Percentiles rank a stretch among this genome's conserved stretches.
Conservation (phyloP, 352 stramenopile species). For the Phytophthora sp. region DNA sequence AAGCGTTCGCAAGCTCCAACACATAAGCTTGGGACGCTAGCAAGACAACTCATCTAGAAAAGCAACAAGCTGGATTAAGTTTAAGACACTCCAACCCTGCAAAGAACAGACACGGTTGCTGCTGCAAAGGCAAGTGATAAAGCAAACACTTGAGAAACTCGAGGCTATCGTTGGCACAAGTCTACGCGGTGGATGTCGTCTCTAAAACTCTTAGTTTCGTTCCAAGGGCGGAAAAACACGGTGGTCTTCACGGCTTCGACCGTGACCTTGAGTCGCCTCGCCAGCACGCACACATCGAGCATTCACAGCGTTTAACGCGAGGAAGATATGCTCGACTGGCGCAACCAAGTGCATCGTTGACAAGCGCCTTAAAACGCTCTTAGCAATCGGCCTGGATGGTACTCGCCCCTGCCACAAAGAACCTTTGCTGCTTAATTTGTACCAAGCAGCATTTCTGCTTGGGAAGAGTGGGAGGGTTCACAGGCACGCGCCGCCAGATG, state of each 20-base stretch:
- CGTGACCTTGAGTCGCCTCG: too few relatives aligned
- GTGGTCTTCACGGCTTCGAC: neutral
- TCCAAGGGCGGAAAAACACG: neutral
- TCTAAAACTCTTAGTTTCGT: neutral
- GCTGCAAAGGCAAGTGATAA: constrained; percentile 19
- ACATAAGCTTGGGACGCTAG: constrained; percentile 15
- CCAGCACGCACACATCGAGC: neutral
- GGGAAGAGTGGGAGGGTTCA: constrained; percentile 23
- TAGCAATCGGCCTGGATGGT: constrained; percentile 9
- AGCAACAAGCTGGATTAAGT: constrained; percentile 1
- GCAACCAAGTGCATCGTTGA: constrained; percentile 6
- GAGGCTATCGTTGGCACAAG: neutral
- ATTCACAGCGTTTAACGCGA: constrained; percentile 14
- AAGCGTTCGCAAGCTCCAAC: constrained; percentile 9
- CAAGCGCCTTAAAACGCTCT: constrained; percentile 3
- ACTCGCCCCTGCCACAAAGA: too few relatives aligned
- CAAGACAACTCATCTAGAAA: constrained; percentile 4
- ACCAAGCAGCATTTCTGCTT: constrained; percentile 22
- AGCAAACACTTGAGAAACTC: neutral
- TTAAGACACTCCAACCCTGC: neutral
- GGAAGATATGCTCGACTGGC: constrained; percentile 3
- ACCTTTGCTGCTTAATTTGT: too few relatives aligned
- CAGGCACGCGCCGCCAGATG: constrained; percentile 7
- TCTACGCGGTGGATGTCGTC: neutral
- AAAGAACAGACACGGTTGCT: constrained; percentile 11